Evolutionary conservation across 1,139 yeast species (phyloP).

Genomic region (Arxiozyma heterogenica): DNA sequence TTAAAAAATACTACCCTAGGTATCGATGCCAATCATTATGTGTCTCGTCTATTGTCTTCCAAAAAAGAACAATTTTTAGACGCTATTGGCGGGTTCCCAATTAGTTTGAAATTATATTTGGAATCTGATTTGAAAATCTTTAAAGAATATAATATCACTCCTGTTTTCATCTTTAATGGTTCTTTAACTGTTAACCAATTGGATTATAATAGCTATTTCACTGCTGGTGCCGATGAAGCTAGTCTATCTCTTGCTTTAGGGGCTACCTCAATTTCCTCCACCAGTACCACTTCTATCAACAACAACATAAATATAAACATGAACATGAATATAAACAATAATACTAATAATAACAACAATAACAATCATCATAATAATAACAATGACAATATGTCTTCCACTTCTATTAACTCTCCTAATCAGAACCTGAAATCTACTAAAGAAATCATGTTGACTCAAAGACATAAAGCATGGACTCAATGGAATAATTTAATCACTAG

Average conservation of each 20-base stretch:
- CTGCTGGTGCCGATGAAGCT: slow-evolving; percentile 20
- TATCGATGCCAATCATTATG: slow-evolving; percentile 75
- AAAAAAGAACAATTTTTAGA: slow-evolving; percentile 65
- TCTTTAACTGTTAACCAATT: slow-evolving; percentile 30
- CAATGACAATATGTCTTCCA: not conserved
- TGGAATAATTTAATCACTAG: slow-evolving; percentile 25
- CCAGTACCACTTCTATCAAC: not conserved
- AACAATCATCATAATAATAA: not conserved
- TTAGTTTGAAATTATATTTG: slow-evolving; percentile 48
- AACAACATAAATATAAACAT: no score
- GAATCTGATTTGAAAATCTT: slow-evolving; percentile 57
- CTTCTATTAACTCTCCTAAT: not conserved
- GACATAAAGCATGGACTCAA: slow-evolving; percentile 32
- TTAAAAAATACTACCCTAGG: slow-evolving; percentile 67
- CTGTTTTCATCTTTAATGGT: slow-evolving; percentile 69
- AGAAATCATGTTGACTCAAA: slow-evolving; percentile 16
- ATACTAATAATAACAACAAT: no score
- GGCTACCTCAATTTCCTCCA: not conserved
- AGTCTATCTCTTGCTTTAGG: slow-evolving; percentile 8
- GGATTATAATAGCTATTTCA: slow-evolving; percentile 19
- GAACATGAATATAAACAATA: no score
- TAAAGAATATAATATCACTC: slow-evolving; percentile 54
- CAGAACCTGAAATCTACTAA: slow-evolving; percentile 7
- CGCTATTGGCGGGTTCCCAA: slow-evolving; percentile 80
- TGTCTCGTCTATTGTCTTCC: slow-evolving; percentile 50